Evolutionary conservation across 1,139 yeast genomes (phyloP).

Genomic region (Kazachstania sp.): DNA sequence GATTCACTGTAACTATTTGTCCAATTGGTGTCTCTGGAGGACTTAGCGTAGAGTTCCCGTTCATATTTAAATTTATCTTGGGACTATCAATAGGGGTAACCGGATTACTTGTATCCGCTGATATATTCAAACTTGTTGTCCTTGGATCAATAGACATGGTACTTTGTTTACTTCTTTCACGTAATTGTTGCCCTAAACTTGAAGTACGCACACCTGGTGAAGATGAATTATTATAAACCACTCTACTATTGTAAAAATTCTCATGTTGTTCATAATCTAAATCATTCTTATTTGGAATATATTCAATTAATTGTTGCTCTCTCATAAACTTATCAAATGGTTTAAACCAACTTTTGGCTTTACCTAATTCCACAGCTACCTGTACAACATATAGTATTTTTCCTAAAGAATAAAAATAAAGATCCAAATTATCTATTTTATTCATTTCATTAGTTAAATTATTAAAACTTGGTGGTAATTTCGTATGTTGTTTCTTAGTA

Average conservation of each 20-base stretch:
- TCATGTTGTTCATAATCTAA: conserved; percentile 3
- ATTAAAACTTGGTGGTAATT: conserved; percentile 28
- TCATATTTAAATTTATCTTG: not conserved
- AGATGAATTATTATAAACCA: conserved; percentile 4
- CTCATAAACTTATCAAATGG: conserved; percentile 20
- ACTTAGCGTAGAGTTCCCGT: too few relatives aligned
- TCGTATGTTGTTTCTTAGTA: conserved; percentile 15
- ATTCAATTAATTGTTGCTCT: conserved; percentile 18
- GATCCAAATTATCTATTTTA: conserved; percentile 20
- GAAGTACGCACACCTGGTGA: conserved; percentile 2
- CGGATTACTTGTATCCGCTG: not conserved
- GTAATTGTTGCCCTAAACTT: not conserved
- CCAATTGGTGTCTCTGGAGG: too few relatives aligned
- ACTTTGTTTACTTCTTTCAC: conserved; percentile 3
- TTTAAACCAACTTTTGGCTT: conserved; percentile 20
- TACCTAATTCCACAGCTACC: conserved; percentile 24
- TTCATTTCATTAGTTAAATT: conserved; percentile 18
- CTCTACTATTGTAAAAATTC: not conserved
- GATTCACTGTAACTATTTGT: conserved; percentile 7
- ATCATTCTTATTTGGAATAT: conserved; percentile 16
- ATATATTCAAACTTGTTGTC: not conserved
- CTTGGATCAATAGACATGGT: not conserved
- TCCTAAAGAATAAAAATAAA: conserved; percentile 25
- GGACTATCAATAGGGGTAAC: conserved; percentile 1
- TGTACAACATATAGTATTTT: conserved; percentile 24